Base-by-base conservation (phyloP, 805 yeast genomes). In the Torulaspora indica region DNA sequence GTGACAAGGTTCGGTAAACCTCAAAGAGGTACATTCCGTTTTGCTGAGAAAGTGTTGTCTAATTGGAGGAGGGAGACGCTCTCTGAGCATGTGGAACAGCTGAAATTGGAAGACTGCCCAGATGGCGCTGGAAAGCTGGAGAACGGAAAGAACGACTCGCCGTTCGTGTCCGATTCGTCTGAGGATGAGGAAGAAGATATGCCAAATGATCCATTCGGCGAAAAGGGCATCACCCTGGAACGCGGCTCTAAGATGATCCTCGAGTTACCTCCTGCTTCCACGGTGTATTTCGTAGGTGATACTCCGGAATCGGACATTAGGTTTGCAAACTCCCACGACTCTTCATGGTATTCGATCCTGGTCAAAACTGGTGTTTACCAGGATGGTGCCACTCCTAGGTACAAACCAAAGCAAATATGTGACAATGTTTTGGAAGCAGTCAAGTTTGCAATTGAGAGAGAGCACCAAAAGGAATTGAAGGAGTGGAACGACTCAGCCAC, bases 1-100 rank as follows among this genome's bases (percentile, higher is more conserved):
- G 90, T 85, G 36, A 85, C 84, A 40, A 72, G 95, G 60, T 88
- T 85, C 58, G 96, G 96, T 59, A 88, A 88, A 66, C 96, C 96
- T 1, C 93, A 88, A 62, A 74, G 81, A 54, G 90, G 90, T 40
- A 88, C 96, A 14, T 88, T 88, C 68, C 77, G 78, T 60, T 88
- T 78, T 58, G 95, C 95, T 45, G 82, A 82, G 61, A 83, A 83
- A 64, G 84, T 87, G 24, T 73, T 88, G 53, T 72, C 79, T 25
- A 70, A 70, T 42, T 87, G 95, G 95, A 76, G 95, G 67, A 77
- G 81, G 58, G 85, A 83, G 51, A 82, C 83, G 23, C 72, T 83
- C 59, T 85, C 82, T 47, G 85, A 80, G 53, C 86, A 85, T 60
- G 79, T 84, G 55, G 81, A 79, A 61, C 75, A 75, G 51, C 55